These are phyloP conservation scores for Cichorium intybus DNA, from an alignment of 140 eudicot genomes.

Conservation along the genomic window DNA sequence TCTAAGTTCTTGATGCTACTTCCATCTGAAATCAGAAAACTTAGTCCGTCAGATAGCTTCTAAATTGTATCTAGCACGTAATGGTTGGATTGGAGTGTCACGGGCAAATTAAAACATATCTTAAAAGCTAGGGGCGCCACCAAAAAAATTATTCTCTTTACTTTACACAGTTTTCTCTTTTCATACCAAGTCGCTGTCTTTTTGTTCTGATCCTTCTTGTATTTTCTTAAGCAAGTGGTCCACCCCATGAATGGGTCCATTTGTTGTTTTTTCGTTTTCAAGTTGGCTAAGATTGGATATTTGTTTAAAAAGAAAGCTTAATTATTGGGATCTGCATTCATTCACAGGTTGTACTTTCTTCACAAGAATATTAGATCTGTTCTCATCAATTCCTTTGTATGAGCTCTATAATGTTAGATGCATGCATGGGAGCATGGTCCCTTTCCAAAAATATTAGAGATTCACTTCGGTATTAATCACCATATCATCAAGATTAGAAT, in stretches of 20 bases:
- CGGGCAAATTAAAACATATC: neutral
- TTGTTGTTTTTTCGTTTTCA: neutral
- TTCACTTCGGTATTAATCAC: no score
- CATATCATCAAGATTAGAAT: no score
- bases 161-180: neutral
- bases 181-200: neutral
- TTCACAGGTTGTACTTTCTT: neutral
- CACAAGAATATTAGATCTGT: neutral
- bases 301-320: neutral
- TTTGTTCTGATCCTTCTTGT: neutral
- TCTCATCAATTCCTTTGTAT: no score
- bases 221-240: neutral
- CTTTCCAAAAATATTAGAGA: no score
- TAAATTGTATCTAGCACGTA: neutral
- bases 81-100: neutral
- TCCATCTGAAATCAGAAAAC: no score
- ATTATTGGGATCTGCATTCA: neutral
- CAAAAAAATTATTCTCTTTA: neutral
- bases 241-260: neutral
- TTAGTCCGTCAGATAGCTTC: no score
- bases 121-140: neutral
- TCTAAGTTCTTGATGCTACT: no score
- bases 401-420: no score
- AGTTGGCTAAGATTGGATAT: neutral
- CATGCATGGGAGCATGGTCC: no score